Conservation (phyloP, 1,139 yeast genomes). For the Eremothecium coryli region DNA sequence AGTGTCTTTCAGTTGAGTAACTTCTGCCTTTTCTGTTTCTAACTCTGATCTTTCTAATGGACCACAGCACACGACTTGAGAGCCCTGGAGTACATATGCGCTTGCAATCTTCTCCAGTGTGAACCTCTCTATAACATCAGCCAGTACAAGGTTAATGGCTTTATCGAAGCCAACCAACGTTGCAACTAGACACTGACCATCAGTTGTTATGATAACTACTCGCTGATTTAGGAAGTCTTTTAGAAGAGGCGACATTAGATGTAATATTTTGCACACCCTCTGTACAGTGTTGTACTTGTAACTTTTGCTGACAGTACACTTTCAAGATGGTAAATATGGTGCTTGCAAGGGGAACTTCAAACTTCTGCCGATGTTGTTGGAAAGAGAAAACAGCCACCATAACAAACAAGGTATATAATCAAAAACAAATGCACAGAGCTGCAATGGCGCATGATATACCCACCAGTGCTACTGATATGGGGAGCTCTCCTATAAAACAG, state of each 20-base stretch:
- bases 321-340: no score
- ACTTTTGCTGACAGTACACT: no score
- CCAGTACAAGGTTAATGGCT: slow-evolving; percentile 61
- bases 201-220: slow-evolving; percentile 74
- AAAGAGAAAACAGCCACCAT: slow-evolving; percentile 4
- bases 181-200: slow-evolving; percentile 65
- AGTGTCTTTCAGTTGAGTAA: slow-evolving; percentile 30
- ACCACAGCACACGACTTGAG: slow-evolving; percentile 70
- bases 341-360: no score
- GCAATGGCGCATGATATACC: neutral
- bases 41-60: slow-evolving; percentile 38
- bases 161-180: slow-evolving; percentile 73
- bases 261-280: no score
- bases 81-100: slow-evolving; percentile 59
- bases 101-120: slow-evolving; percentile 24
- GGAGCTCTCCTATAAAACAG: slow-evolving; percentile 7
- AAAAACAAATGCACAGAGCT: neutral
- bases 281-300: no score
- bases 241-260: slow-evolving; percentile 28
- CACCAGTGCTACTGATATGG: slow-evolving; percentile 6
- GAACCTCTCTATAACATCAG: slow-evolving; percentile 48
- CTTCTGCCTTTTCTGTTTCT: slow-evolving; percentile 38
- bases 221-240: slow-evolving; percentile 31
- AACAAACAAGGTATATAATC: neutral
- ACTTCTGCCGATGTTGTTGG: no score